Conservation (phyloP, 768 basidiomycete species). For the Cantharellus anzutake region DNA sequence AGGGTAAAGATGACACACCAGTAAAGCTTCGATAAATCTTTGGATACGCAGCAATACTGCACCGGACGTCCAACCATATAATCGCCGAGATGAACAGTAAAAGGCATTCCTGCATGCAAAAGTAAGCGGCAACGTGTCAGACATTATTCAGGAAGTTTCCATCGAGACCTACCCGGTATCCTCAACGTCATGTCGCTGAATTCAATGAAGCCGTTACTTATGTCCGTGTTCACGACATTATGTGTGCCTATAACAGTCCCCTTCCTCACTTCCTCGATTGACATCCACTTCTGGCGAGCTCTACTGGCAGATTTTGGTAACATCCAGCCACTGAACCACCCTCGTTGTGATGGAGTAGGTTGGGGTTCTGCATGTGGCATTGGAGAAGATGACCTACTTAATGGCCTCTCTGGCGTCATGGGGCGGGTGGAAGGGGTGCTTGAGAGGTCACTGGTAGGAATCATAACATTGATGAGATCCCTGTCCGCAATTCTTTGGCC, state of each 20-base stretch:
- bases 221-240: neutral
- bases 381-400: no score
- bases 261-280: neutral
- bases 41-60: neutral
- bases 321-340: neutral
- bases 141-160: no score
- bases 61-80: neutral
- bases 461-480: neutral
- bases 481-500: neutral
- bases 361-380: no score
- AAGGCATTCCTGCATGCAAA: neutral
- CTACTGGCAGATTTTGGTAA: neutral
- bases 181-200: neutral
- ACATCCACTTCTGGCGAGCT: neutral
- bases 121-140: neutral
- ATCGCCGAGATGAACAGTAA: neutral
- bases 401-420: neutral
- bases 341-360: no score
- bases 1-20: neutral
- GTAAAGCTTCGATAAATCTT: neutral
- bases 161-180: neutral
- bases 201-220: neutral
- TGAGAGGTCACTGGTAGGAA: neutral
- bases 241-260: neutral
- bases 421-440: neutral